Evolutionary conservation across 2,329 filamentous ascomycete species (phyloP), one percentile per base, ranked within the genome.

Genomic region (Botrytis sinoallii): DNA sequence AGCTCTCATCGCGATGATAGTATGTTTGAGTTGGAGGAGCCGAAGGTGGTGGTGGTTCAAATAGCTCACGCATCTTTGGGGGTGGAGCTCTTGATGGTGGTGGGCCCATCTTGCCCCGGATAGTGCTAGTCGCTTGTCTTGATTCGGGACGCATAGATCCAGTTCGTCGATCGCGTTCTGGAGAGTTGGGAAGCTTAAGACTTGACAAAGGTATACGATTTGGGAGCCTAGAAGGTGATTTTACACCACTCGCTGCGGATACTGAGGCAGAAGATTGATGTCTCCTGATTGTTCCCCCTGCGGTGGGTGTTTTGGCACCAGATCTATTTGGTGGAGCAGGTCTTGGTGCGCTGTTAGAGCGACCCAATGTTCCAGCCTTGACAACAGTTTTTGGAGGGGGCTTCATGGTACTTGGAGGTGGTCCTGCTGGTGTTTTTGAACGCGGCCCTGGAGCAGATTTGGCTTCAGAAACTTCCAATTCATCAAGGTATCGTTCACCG

Each of bases 1-100:
- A 82, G 20, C 85, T 87, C 1, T 83, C 79, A 18, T 83, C 80
- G 67, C 85, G 85, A 78, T 88, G 88, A 0, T 86, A 86, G 0
- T 86, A 85, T 74, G 87, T 85, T 29, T 89, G 83, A 69, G 88
- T 86, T 3, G 86, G 85, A 14, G 85, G 83, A 12, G 85, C 83
- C 65, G 69, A 85, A 65, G 67, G 86, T 60, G 70, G 70, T 60
- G 70, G 70, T 64, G 88, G 87, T 14, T 85, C 82, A 76, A 90
- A 89, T 44, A 98, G 86, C 60, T 97, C 94, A 77, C 95, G 91
- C 94, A 98, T 98, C 82, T 94, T 96, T 67, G 95, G 95, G 20
- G 95, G 95, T 52, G 94, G 93, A 1, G 91, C 91, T 75, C 90
- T 86, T 79, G 86, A 82, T 63, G 85, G 82, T 68, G 88, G 88